phyloP scores from a whole-genome alignment of 257 asterid species.

The Solanum gracilifrons region DNA sequence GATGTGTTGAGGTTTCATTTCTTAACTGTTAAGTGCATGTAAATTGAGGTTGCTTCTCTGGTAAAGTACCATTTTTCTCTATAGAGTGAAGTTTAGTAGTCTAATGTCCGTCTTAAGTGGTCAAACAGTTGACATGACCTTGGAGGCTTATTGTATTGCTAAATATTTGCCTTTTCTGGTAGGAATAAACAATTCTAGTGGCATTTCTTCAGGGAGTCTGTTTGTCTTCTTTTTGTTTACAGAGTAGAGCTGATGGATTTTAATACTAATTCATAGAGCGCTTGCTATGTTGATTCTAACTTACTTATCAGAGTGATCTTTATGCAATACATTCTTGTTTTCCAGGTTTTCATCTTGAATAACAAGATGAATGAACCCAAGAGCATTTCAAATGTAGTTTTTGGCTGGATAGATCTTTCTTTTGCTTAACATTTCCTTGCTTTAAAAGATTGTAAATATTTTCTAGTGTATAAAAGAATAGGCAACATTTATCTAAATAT shows the following conservation, averaged over 20 bases:
- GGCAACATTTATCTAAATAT: background rate
- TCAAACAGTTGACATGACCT: background rate
- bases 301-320: background rate
- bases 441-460: background rate
- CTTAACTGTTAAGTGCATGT: background rate
- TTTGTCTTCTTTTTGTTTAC: background rate
- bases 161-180: background rate
- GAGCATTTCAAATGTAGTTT: background rate
- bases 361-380: background rate
- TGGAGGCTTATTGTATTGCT: background rate
- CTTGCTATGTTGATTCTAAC: background rate
- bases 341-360: background rate
- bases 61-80: background rate
- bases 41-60: background rate
- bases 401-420: background rate
- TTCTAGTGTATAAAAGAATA: background rate
- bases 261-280: background rate
- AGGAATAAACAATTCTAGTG: background rate
- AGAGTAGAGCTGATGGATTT: background rate
- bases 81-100: background rate
- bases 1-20: background rate
- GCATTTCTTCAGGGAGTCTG: background rate
- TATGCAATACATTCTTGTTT: background rate
- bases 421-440: background rate
- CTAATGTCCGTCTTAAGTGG: background rate